Conservation (phyloP, 176 grass and related monocot species). For the Musa itinerans region DNA sequence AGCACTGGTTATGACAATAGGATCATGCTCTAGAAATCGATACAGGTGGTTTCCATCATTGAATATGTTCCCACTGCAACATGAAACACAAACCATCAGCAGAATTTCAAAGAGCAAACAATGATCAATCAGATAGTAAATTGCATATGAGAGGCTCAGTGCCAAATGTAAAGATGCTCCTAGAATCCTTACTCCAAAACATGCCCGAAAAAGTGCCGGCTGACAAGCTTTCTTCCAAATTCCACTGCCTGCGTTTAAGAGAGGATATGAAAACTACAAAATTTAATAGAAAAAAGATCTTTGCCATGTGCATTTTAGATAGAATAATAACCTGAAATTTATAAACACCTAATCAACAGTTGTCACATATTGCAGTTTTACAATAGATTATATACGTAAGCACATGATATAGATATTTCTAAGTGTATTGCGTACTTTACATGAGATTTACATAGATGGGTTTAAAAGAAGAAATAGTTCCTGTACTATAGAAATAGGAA, state of each 20-base stretch:
- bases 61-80: conserved; percentile 71
- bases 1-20: conserved; percentile 66
- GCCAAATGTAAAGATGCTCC: not conserved
- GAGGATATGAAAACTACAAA: not conserved
- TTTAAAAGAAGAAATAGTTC: not conserved
- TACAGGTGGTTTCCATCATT: conserved; percentile 88
- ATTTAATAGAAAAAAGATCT: not conserved
- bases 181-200: conserved; percentile 58
- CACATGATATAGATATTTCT: too few species aligned
- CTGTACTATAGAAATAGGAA: not conserved
- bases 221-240: conserved; percentile 84
- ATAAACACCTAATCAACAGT: too few species aligned
- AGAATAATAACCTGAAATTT: too few species aligned
- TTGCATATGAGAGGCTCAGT: not conserved
- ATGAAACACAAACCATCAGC: not conserved
- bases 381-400: too few species aligned
- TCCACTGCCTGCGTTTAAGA: conserved; percentile 52
- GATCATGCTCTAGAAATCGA: conserved; percentile 87
- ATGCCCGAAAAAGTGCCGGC: conserved; percentile 65
- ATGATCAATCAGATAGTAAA: not conserved
- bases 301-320: too few species aligned
- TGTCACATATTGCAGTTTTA: too few species aligned
- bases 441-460: too few species aligned
- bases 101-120: not conserved
- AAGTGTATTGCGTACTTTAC: too few species aligned